These are phyloP conservation scores for Colletotrichum scovillei DNA, from an alignment of 2,329 filamentous ascomycete species.

Conservation along the genomic window DNA sequence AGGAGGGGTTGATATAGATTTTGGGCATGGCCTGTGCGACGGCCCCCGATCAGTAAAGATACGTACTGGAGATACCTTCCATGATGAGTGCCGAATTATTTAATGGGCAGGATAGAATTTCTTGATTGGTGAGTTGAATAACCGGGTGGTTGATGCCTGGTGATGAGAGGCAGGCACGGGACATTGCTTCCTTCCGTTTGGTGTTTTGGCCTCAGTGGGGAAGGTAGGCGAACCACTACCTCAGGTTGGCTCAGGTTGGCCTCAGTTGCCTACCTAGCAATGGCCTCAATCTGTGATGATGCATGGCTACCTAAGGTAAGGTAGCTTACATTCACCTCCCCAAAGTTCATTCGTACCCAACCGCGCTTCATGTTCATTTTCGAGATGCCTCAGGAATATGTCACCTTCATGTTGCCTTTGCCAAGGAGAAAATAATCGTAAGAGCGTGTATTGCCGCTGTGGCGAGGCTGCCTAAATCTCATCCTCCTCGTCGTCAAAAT, in stretches of 20 bases:
- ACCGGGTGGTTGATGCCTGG: neutral
- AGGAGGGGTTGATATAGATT: neutral
- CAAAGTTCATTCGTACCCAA: neutral
- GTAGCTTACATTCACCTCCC: neutral
- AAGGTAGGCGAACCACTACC: neutral
- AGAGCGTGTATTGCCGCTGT: neutral
- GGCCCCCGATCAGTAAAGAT: neutral
- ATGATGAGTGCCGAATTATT: neutral
- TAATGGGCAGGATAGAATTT: neutral
- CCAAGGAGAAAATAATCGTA: too few relatives aligned
- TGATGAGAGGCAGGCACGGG: neutral
- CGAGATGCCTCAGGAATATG: too few relatives aligned
- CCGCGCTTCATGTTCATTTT: neutral
- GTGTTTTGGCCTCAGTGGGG: conserved; percentile 25
- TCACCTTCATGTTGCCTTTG: too few relatives aligned
- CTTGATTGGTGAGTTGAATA: neutral
- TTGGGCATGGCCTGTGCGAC: neutral
- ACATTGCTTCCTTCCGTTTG: neutral
- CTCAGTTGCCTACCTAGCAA: neutral
- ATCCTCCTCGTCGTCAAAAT: conserved; percentile 96
- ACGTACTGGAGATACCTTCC: neutral
- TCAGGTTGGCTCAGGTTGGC: too few relatives aligned
- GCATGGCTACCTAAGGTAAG: neutral
- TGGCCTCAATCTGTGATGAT: neutral
- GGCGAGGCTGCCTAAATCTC: conserved; percentile 81